These are phyloP conservation scores for Diaporthe sp. DNA, from an alignment of 2,329 filamentous ascomycete genomes.

Conservation along the genomic window DNA sequence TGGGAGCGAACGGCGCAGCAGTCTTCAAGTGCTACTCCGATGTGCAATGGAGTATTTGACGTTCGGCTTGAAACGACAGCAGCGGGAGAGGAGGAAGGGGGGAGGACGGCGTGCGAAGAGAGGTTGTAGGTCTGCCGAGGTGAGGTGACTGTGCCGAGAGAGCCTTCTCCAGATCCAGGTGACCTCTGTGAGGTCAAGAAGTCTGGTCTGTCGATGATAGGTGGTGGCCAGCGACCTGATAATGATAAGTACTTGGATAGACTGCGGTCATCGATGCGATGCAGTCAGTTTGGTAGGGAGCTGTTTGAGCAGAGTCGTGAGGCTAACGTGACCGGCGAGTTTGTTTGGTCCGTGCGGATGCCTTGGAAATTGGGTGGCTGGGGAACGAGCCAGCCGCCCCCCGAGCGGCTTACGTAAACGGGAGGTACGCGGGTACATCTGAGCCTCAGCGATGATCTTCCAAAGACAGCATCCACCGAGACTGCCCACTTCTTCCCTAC, in stretches of 20 bases:
- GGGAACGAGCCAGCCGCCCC: background rate
- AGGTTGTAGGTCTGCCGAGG: background rate
- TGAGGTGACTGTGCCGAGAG: background rate
- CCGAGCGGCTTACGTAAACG: background rate
- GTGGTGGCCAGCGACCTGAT: background rate
- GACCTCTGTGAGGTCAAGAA: background rate
- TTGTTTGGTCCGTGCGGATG: slow-evolving; percentile 3
- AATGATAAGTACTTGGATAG: slow-evolving; percentile 15
- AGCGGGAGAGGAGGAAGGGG: background rate
- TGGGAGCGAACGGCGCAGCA: slow-evolving; percentile 7
- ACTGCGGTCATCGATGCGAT: background rate
- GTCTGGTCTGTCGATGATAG: background rate
- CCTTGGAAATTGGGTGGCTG: slow-evolving; percentile 3
- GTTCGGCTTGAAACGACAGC: background rate
- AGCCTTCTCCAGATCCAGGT: background rate
- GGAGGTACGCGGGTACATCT: background rate
- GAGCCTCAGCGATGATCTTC: background rate
- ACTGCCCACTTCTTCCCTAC: too few species aligned
- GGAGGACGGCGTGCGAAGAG: background rate
- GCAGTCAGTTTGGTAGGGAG: background rate
- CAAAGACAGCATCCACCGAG: too few species aligned
- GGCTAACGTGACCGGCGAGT: background rate
- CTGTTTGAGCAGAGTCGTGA: background rate
- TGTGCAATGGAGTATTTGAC: slow-evolving; percentile 13
- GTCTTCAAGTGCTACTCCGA: background rate